Percentiles rank a stretch among this genome's conserved stretches.
phyloP scores from a whole-genome alignment of 345 rosid species.

The Barbarea vulgaris region DNA sequence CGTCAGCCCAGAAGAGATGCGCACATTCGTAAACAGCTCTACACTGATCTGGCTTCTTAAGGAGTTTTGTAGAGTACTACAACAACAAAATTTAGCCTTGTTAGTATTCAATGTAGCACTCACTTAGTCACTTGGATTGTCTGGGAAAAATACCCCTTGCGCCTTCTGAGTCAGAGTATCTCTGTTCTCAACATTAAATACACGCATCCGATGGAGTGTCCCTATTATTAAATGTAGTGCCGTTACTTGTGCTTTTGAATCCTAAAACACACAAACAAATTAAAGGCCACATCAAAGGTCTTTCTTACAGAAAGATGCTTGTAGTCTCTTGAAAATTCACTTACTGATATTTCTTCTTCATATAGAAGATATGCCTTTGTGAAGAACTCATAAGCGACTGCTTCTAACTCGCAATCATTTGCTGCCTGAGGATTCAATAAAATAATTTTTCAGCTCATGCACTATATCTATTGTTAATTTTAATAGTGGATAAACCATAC shows the following conservation, averaged over 20 bases:
- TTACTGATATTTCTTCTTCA: slow-evolving; percentile 98
- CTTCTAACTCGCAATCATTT: slow-evolving; percentile 80
- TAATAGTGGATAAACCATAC: slow-evolving; percentile 13
- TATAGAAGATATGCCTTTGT: slow-evolving; percentile 93
- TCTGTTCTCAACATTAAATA: slow-evolving; percentile 91
- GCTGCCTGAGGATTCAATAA: slow-evolving; percentile 68
- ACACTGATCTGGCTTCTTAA: slow-evolving; percentile 98
- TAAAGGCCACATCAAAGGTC: slow-evolving; percentile 28
- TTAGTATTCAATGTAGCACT: slow-evolving; percentile 11
- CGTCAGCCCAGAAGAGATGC: slow-evolving; percentile 92
- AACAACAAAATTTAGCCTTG: slow-evolving; percentile 32
- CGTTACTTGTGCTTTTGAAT: slow-evolving; percentile 93
- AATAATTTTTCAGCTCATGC: slow-evolving; percentile 21
- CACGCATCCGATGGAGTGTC: slow-evolving; percentile 95
- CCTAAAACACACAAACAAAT: slow-evolving; percentile 53
- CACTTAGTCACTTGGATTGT: slow-evolving; percentile 13
- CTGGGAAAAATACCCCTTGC: slow-evolving; percentile 70
- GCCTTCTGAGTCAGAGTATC: slow-evolving; percentile 93
- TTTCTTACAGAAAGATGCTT: not conserved
- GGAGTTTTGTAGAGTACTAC: slow-evolving; percentile 94
- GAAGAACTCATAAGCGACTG: slow-evolving; percentile 91
- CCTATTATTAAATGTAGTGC: slow-evolving; percentile 88
- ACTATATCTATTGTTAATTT: slow-evolving; percentile 1
- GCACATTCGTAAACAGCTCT: slow-evolving; percentile 95
- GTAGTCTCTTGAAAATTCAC: slow-evolving; percentile 38